Conservation (phyloP, 2,329 filamentous ascomycete genomes). For the Sporothrix sp. region DNA sequence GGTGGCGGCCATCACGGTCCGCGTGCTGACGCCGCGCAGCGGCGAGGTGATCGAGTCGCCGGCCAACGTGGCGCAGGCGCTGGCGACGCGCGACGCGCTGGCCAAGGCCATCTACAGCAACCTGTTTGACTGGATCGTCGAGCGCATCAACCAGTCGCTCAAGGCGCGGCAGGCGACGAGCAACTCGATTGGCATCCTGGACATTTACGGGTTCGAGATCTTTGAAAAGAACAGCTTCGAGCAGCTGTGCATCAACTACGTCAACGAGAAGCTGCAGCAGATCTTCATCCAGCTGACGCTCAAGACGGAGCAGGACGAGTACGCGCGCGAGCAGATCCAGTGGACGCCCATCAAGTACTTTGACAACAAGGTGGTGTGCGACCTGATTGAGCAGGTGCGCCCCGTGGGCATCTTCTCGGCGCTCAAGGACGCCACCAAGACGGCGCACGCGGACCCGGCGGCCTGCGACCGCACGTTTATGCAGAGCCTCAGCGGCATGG, state of each 20-base stretch:
- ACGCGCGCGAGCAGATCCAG: slow-evolving; percentile 88
- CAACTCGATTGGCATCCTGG: slow-evolving; percentile 90
- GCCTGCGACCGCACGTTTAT: slow-evolving; percentile 96
- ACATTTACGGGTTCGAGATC: slow-evolving; percentile 99
- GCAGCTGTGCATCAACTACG: slow-evolving; percentile 98
- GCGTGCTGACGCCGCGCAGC: slow-evolving; percentile 63
- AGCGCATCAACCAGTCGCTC: slow-evolving; percentile 80
- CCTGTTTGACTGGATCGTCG: slow-evolving; percentile 97
- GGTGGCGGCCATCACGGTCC: slow-evolving; percentile 78
- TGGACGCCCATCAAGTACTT: slow-evolving; percentile 99
- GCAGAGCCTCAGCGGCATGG: slow-evolving; percentile 81
- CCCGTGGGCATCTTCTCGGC: slow-evolving; percentile 91
- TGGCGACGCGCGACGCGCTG: slow-evolving; percentile 78
- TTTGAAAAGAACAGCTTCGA: slow-evolving; percentile 99
- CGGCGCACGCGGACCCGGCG: slow-evolving; percentile 89
- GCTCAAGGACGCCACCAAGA: slow-evolving; percentile 94
- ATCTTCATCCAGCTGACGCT: slow-evolving; percentile 97
- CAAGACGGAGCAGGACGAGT: slow-evolving; percentile 96
- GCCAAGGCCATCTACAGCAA: slow-evolving; percentile 96
- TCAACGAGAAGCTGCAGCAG: slow-evolving; percentile 97
- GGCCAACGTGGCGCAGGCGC: slow-evolving; percentile 77
- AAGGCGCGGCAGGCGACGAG: slow-evolving; percentile 64
- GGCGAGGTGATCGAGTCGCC: slow-evolving; percentile 64
- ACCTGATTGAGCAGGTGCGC: slow-evolving; percentile 84
- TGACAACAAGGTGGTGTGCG: slow-evolving; percentile 98